Evolutionary conservation across 2,329 filamentous ascomycete species (phyloP).

Genomic region (Chaetomium globosum): DNA sequence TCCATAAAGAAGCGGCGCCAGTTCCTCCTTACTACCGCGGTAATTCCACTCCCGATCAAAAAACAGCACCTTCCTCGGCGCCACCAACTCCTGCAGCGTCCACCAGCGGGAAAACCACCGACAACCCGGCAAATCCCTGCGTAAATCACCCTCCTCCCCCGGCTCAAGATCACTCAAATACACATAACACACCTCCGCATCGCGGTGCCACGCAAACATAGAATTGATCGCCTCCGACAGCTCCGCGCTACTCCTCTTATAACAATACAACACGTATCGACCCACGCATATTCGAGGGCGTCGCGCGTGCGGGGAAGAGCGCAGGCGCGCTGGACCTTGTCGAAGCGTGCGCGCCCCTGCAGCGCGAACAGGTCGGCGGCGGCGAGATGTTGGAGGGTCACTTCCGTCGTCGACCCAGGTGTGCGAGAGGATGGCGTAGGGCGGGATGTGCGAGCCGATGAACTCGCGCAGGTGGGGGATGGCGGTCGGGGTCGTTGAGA

Average conservation of each 20-base stretch:
- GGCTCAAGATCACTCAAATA: constrained; percentile 20
- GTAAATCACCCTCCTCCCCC: not conserved
- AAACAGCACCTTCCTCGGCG: constrained; percentile 21
- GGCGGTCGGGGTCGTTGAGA: not conserved
- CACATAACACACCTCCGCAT: constrained; percentile 22
- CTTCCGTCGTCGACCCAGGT: constrained; percentile 27
- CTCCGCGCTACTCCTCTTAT: constrained; percentile 29
- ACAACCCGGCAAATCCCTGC: not conserved
- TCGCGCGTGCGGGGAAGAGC: constrained; percentile 25
- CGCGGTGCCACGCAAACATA: constrained; percentile 27
- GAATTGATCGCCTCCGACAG: constrained; percentile 30
- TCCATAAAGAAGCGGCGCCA: not conserved
- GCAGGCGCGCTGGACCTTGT: constrained; percentile 32
- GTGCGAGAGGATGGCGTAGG: constrained; percentile 32
- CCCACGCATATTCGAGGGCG: constrained; percentile 29
- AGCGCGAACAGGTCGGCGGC: not conserved
- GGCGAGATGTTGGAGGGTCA: constrained; percentile 16
- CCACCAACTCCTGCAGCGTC: constrained; percentile 30
- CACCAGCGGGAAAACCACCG: constrained; percentile 27
- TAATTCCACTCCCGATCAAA: constrained; percentile 30
- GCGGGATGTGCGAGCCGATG: constrained; percentile 5
- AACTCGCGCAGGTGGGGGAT: constrained; percentile 1
- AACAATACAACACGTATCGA: constrained; percentile 36
- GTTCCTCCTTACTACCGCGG: not conserved
- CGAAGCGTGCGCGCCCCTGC: constrained; percentile 16